A percentile compares a stretch with the other conserved stretches of the same genome.
These are phyloP conservation scores for Xylaria longipes DNA, from an alignment of 495 filamentous ascomycete species.

Conservation along the genomic window DNA sequence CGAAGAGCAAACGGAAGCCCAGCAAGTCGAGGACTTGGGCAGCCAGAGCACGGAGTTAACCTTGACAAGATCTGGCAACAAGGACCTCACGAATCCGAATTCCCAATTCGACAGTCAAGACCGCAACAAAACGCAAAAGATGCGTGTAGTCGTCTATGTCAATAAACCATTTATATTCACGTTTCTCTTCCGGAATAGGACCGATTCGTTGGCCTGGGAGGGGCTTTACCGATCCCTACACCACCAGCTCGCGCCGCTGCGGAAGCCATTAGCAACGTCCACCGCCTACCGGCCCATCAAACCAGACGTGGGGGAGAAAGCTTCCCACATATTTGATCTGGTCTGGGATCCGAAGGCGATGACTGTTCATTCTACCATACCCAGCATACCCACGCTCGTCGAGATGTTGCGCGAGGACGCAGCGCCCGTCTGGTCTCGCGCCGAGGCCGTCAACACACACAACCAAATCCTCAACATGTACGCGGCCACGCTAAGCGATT, in stretches of 20 bases:
- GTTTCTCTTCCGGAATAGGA: constrained; percentile 79
- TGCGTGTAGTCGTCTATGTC: constrained; percentile 74
- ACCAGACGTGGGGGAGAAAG: constrained; percentile 45
- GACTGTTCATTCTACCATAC: constrained; percentile 82
- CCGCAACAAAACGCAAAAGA: constrained; percentile 57
- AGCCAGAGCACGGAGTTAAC: constrained; percentile 45
- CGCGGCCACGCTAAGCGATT: constrained; percentile 62
- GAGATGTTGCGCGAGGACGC: constrained; percentile 31
- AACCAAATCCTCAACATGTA: constrained; percentile 82
- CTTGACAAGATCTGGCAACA: constrained; percentile 22
- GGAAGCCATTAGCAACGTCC: constrained; percentile 70
- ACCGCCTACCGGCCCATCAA: constrained; percentile 61
- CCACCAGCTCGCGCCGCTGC: constrained; percentile 78
- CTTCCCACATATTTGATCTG: constrained; percentile 76
- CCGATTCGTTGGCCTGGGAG: constrained; percentile 68
- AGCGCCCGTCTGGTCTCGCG: constrained; percentile 68
- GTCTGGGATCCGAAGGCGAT: constrained; percentile 81
- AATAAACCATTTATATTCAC: constrained; percentile 90
- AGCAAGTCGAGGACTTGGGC: constrained; percentile 52
- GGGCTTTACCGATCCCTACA: constrained; percentile 83
- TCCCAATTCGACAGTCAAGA: constrained; percentile 53
- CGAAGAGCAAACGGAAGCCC: constrained; percentile 42
- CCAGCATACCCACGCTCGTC: constrained; percentile 80
- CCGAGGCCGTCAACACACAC: constrained; percentile 92
- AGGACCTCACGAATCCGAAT: constrained; percentile 29